Evolutionary conservation across 2,329 filamentous ascomycete species (phyloP).

Genomic region (Aspergillus vadensis): DNA sequence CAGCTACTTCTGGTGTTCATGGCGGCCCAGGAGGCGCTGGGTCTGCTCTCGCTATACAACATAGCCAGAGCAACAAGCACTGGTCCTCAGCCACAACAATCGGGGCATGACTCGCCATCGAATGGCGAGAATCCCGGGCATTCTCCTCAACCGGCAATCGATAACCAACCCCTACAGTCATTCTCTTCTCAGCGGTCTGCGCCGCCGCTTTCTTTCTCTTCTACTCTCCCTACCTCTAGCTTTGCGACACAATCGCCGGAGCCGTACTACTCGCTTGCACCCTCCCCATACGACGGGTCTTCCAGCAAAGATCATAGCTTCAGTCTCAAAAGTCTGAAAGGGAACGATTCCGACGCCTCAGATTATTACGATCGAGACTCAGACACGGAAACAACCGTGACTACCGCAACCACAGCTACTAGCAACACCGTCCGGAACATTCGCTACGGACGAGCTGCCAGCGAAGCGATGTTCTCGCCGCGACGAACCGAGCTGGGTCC

Average conservation of each 20-base stretch:
- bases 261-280: constrained; percentile 26
- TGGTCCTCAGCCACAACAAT: constrained; percentile 12
- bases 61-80: constrained; percentile 4
- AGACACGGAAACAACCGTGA: constrained; percentile 40
- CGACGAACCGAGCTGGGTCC: constrained; percentile 36
- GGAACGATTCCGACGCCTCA: constrained; percentile 34
- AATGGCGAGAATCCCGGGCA: background rate
- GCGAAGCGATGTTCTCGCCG: constrained; percentile 31
- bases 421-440: constrained; percentile 40
- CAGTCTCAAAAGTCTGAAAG: constrained; percentile 34
- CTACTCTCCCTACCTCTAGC: constrained; percentile 29
- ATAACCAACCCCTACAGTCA: constrained; percentile 20
- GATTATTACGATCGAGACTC: constrained; percentile 38
- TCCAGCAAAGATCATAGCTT: constrained; percentile 33
- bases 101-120: constrained; percentile 7
- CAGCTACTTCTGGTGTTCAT: constrained; percentile 44
- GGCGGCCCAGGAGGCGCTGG: constrained; percentile 41
- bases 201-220: constrained; percentile 36
- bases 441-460: constrained; percentile 33
- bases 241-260: constrained; percentile 31
- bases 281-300: constrained; percentile 22
- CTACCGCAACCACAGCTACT: constrained; percentile 34
- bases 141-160: constrained; percentile 17
- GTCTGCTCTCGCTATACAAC: constrained; percentile 30
- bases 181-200: constrained; percentile 26